phyloP scores from a whole-genome alignment of 371 early-diverging fungal genomes.

The Lichtheimia ramosa region DNA sequence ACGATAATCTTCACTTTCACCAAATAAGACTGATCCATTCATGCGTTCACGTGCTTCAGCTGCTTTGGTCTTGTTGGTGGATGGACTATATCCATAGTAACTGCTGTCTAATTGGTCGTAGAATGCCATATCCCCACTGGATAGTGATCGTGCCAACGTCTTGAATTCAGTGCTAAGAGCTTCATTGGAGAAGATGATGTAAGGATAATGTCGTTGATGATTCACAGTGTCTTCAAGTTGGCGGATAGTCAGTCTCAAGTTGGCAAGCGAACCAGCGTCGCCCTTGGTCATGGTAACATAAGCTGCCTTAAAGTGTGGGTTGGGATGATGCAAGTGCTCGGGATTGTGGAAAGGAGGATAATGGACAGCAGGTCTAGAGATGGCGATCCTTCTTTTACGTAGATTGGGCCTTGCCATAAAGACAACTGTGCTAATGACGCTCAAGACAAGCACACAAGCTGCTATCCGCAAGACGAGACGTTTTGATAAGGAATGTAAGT shows the following conservation, averaged over 20 bases:
- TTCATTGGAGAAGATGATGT: conserved; percentile 42
- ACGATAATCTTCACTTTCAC: conserved; percentile 39
- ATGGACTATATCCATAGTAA: conserved; percentile 28
- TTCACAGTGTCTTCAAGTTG: conserved; percentile 41
- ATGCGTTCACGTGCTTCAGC: conserved; percentile 25
- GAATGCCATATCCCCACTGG: conserved; percentile 22
- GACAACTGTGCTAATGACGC: too few species aligned
- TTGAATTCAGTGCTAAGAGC: conserved; percentile 34
- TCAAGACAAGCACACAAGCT: neutral
- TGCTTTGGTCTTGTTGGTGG: conserved; percentile 28
- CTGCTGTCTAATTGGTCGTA: conserved; percentile 21
- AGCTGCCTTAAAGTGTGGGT: conserved; percentile 37
- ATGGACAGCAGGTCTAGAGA: too few species aligned
- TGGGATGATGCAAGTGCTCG: conserved; percentile 24
- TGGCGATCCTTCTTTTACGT: too few species aligned
- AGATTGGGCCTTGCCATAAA: too few species aligned
- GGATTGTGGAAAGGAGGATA: conserved; percentile 5
- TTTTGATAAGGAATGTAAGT: neutral
- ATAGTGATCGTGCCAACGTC: conserved; percentile 27
- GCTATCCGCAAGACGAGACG: neutral
- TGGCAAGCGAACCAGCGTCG: conserved; percentile 28
- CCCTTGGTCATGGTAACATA: conserved; percentile 40
- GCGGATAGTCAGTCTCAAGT: conserved; percentile 35
- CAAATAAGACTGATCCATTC: conserved; percentile 28
- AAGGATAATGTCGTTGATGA: conserved; percentile 33